Evolutionary conservation across 2,329 filamentous ascomycete species (phyloP).

Genomic region (Pseudophaeomoniella oleicola): DNA sequence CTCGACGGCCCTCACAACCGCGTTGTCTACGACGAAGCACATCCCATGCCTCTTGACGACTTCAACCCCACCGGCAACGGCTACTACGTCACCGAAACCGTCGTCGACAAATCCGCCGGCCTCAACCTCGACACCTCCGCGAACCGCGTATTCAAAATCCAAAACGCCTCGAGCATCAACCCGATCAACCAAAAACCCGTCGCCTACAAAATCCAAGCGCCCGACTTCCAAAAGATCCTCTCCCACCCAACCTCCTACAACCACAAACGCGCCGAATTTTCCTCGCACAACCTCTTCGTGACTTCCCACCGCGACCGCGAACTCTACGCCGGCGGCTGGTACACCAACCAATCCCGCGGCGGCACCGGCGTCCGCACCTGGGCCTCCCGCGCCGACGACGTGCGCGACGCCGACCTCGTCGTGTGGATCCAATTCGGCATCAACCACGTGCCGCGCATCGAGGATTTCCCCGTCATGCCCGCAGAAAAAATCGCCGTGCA

Average conservation of each 20-base stretch:
- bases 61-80: slow-evolving; percentile 38
- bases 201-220: slow-evolving; percentile 40
- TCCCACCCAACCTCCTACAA: slow-evolving; percentile 33
- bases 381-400: slow-evolving; percentile 30
- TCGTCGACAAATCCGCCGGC: slow-evolving; percentile 30
- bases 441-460: slow-evolving; percentile 49
- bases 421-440: slow-evolving; percentile 45
- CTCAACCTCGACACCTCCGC: slow-evolving; percentile 32
- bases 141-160: slow-evolving; percentile 44
- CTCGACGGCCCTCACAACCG: slow-evolving; percentile 39
- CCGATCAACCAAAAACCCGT: slow-evolving; percentile 39
- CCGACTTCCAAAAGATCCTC: slow-evolving; percentile 44
- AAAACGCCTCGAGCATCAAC: slow-evolving; percentile 37
- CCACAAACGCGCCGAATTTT: slow-evolving; percentile 37
- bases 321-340: slow-evolving; percentile 38
- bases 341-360: slow-evolving; percentile 42
- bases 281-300: slow-evolving; percentile 40
- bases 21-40: slow-evolving; percentile 43
- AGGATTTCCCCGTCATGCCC: slow-evolving; percentile 58
- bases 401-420: slow-evolving; percentile 31
- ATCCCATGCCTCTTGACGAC: slow-evolving; percentile 42
- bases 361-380: slow-evolving; percentile 40
- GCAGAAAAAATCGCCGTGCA: slow-evolving; percentile 37
- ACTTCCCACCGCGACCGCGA: slow-evolving; percentile 39
- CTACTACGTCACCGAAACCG: slow-evolving; percentile 34